Evolutionary conservation across 306 rosid genomes (phyloP).

Genomic region (Senna siamea): DNA sequence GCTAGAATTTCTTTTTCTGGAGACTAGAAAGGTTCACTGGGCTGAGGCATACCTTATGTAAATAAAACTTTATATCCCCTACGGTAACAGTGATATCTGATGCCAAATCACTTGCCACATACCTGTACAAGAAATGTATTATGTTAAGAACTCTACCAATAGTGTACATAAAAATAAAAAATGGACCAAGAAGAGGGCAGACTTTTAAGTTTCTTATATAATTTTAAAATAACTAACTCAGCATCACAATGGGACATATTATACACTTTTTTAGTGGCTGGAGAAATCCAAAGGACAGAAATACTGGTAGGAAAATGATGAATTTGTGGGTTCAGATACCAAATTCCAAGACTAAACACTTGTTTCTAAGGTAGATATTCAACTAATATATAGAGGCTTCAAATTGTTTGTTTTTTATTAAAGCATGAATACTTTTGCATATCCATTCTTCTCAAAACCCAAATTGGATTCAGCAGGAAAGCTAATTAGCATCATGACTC

Average conservation of each 20-base stretch:
- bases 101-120: slow-evolving; percentile 81
- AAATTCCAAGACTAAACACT: too few relatives aligned
- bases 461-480: slow-evolving; percentile 18
- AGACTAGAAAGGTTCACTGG: slow-evolving; percentile 13
- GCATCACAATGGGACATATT: slow-evolving; percentile 8
- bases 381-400: slow-evolving; percentile 17
- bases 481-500: too few relatives aligned
- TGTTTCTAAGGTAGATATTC: slow-evolving; percentile 8
- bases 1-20: slow-evolving; percentile 21
- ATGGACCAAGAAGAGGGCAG: not conserved
- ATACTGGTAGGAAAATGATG: not conserved
- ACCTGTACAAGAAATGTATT: slow-evolving; percentile 60
- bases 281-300: not conserved
- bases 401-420: not conserved
- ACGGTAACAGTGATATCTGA: slow-evolving; percentile 69
- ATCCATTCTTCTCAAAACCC: slow-evolving; percentile 6
- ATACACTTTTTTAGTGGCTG: not conserved
- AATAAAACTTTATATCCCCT: slow-evolving; percentile 73
- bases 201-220: slow-evolving; percentile 10
- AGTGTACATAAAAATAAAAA: slow-evolving; percentile 24
- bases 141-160: slow-evolving; percentile 21
- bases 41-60: slow-evolving; percentile 61
- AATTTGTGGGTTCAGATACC: slow-evolving; percentile 6
- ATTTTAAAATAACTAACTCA: slow-evolving; percentile 11
- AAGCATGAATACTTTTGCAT: not conserved